phyloP scores from a whole-genome alignment of 441 rosid species.

The Croton setiger region DNA sequence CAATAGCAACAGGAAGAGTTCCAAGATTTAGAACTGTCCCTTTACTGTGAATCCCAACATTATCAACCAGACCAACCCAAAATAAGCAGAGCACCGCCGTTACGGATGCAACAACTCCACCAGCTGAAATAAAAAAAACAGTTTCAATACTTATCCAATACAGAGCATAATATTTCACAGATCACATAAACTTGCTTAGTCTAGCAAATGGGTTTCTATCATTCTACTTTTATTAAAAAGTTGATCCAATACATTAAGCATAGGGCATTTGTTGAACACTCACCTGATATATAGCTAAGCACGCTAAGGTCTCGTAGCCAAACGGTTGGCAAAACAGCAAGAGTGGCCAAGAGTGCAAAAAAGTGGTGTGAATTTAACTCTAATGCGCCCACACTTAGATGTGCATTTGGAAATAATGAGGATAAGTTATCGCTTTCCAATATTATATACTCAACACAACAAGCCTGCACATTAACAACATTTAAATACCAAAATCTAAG shows the following conservation, averaged over 20 bases:
- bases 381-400: conserved; percentile 50
- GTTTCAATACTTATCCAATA: neutral
- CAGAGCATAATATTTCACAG: neutral
- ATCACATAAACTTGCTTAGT: neutral
- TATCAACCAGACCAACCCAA: conserved; percentile 82
- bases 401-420: conserved; percentile 77
- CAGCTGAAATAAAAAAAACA: conserved; percentile 46
- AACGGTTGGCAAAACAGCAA: conserved; percentile 83
- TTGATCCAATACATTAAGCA: too few species aligned
- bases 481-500: conserved; percentile 2
- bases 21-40: conserved; percentile 61
- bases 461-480: conserved; percentile 50
- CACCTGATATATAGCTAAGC: conserved; percentile 89
- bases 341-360: conserved; percentile 65
- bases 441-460: conserved; percentile 85
- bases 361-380: conserved; percentile 51
- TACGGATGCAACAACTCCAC: conserved; percentile 85
- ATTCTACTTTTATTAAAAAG: too few species aligned
- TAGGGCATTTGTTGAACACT: neutral
- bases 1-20: conserved; percentile 84
- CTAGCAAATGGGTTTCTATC: neutral
- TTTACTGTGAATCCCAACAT: conserved; percentile 55
- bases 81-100: conserved; percentile 75
- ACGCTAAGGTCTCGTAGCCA: conserved; percentile 88
- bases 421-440: conserved; percentile 85